Evolutionary conservation across 352 stramenopile species (phyloP), one percentile per base, ranked within the genome.

Genomic region (Pythium pyrilobum): DNA sequence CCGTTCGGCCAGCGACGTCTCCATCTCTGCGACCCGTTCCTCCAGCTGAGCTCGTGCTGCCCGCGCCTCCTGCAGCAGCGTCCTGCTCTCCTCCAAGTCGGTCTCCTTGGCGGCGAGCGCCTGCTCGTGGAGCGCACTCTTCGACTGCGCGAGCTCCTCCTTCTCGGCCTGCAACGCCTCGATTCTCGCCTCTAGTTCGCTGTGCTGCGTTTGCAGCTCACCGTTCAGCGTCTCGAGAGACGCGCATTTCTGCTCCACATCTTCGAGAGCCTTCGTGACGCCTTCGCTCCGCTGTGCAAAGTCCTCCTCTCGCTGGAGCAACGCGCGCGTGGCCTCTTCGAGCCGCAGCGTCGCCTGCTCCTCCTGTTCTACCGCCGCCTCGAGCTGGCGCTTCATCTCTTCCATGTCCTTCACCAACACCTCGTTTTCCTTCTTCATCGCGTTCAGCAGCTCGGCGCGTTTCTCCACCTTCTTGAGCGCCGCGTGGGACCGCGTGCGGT

Each of bases 381-480:
- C 43, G 5, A 33, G 28, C 28, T 28, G 28, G 44, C 27, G 10
- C 10, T 52, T 44, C 20, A 50, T 11, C 5, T 39, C 29, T 20
- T 12, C 31, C 10, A 48, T 31, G 15, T 38, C 18, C 12, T 37
- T 16, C 5, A 31, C 20, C 18, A 89, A 48, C 25, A 33, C 38
- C 25, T 87, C 77, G 20, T 89, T 90, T 46, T 88, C 81, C 29
- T 82, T 87, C 15, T 71, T 74, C 81, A 90, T 92, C 12, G 70
- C 69, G 41, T 92, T 92, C 25, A 92, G 64, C 16, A 92, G 50
- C 50, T 90, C 79, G 10, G 80, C 73, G 24, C 82, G 74, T 50
- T 87, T 90, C 56, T 93, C 82, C 32, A 90, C 71, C 53, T 91
- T 91, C 59, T 90, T 91, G 4, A 93, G 48, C 2, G 82, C 82